Evolutionary conservation across 2,329 filamentous ascomycete species (phyloP), one percentile per base, ranked within the genome.

Genomic region (Talaromyces rugulosus): DNA sequence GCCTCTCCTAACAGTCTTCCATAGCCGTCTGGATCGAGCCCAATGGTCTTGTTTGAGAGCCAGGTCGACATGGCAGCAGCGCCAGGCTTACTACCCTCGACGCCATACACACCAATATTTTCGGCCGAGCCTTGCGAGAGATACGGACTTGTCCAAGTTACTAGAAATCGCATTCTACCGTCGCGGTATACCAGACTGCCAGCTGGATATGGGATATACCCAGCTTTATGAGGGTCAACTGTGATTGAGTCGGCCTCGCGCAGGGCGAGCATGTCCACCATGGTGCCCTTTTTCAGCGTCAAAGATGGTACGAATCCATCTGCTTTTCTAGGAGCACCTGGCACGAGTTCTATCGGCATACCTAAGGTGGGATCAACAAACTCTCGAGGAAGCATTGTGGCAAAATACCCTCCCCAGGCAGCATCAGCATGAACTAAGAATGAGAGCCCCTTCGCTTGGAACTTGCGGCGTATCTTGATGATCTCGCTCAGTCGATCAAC

Each of bases 351-450:
- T 14, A 30, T 16, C 7, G 50, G 50, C 27, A 53, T n/a, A 53
- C 16, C 44, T 8, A 47, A 23, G 6, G 69, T 40, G 77, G 64
- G 58, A 70, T 70, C 54, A 71, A 69, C 62, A 34, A 71, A 69
- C 11, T 65, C 66, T 4, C 65, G 64, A 9, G 71, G 76, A 18
- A 82, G 33, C 78, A 81, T 81, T 0, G 76, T 75, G 30, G 73
- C 72, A 60, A 82, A 83, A 59, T 83, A 83, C 0, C 81, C 81
- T 18, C 81, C 80, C 81, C 81, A 83, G 0, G 80, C 80, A 0
- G 79, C 81, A 63, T 82, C 81, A 1, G 72, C 78, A 58, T 82
- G 81, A 7, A 83, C 70, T 0, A 80, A 61, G 57, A 82, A 82
- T 0, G 79, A 81, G 0, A 82, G 66, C 0, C 80, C 80, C 18